These are phyloP conservation scores for Capsicum rhomboideum DNA, from an alignment of 257 asterid genomes.

Conservation along the genomic window DNA sequence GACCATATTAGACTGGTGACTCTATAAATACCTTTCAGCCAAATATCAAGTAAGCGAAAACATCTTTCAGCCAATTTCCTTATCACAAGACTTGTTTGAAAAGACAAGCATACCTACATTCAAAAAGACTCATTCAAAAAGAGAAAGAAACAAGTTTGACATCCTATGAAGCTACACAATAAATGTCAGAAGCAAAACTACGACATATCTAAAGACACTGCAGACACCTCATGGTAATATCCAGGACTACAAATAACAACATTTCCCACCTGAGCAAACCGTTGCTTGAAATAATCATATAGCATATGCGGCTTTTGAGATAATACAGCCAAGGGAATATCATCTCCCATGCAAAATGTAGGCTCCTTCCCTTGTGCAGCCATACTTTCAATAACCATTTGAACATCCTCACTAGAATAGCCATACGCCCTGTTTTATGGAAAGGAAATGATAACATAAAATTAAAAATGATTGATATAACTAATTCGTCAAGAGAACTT, in stretches of 20 bases:
- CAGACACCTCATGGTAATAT: neutral
- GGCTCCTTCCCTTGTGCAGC: conserved; percentile 99
- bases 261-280: conserved; percentile 85
- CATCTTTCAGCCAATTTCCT: neutral
- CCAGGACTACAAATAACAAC: conserved; percentile 1
- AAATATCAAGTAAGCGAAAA: neutral
- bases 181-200: neutral
- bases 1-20: neutral
- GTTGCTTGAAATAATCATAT: conserved; percentile 93
- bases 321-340: conserved; percentile 89
- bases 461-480: neutral
- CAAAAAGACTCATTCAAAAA: neutral
- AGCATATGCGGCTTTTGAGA: conserved; percentile 87
- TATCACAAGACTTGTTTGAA: neutral
- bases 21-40: neutral
- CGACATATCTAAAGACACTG: neutral
- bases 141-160: neutral
- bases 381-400: conserved; percentile 98
- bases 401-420: conserved; percentile 99
- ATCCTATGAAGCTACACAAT: neutral
- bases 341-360: conserved; percentile 99
- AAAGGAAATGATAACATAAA: conserved; percentile 8
- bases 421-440: conserved; percentile 74
- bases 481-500: neutral
- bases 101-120: neutral